phyloP scores from a whole-genome alignment of 768 basidiomycete genomes.

The Arthromyces matolae region DNA sequence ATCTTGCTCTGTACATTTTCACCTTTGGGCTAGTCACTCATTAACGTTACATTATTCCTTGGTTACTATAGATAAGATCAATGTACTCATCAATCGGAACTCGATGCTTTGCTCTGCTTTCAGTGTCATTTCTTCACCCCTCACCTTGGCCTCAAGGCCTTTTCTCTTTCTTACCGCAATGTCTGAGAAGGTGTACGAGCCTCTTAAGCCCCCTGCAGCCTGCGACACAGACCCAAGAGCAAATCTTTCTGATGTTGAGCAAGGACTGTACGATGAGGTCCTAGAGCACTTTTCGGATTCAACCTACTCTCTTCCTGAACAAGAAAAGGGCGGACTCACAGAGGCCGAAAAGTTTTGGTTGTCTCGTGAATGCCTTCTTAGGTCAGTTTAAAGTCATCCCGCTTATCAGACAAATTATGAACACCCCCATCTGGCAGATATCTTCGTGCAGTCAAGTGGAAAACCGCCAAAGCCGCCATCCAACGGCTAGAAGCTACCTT shows the following conservation, averaged over 20 bases:
- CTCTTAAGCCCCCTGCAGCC: conserved; percentile 29
- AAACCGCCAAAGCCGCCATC: conserved; percentile 51
- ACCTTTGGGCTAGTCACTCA: not conserved
- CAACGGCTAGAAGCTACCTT: conserved; percentile 68
- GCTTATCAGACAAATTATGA: not conserved
- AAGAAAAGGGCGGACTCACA: conserved; percentile 41
- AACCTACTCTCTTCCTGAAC: conserved; percentile 50
- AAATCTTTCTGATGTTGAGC: conserved; percentile 41
- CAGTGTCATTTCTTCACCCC: too few species aligned
- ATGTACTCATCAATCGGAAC: conserved; percentile 7
- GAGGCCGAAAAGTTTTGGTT: conserved; percentile 81
- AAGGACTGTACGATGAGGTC: conserved; percentile 49
- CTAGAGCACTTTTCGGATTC: conserved; percentile 55
- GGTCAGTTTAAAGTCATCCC: conserved; percentile 33
- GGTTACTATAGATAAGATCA: conserved; percentile 1
- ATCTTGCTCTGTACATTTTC: conserved; percentile 5
- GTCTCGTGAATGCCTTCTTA: conserved; percentile 69
- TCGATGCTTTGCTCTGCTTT: not conserved
- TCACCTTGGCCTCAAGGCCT: conserved; percentile 1
- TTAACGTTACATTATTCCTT: conserved; percentile 5
- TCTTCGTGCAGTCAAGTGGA: conserved; percentile 78
- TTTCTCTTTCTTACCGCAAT: conserved; percentile 4
- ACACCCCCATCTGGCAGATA: conserved; percentile 41
- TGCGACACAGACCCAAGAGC: conserved; percentile 30
- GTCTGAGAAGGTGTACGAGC: conserved; percentile 29